Evolutionary conservation across 2,329 filamentous ascomycete species (phyloP).

Genomic region (Colletotrichum truncatum): DNA sequence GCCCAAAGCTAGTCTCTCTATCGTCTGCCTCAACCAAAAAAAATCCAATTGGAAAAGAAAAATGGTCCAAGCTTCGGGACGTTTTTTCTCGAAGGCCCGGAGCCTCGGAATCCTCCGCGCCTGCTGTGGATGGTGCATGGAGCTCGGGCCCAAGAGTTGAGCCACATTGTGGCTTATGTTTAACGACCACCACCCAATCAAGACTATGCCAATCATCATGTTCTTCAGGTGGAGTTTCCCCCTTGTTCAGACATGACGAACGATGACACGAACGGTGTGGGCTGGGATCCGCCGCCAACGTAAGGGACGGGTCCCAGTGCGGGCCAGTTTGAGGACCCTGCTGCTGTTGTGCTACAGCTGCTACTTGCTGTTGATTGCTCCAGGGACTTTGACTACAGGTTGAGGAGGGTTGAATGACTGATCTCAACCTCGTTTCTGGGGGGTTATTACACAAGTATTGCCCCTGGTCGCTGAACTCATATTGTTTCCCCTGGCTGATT

Average conservation of each 20-base stretch:
- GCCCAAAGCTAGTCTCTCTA: too few relatives aligned
- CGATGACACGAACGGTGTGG: background rate
- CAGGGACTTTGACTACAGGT: background rate
- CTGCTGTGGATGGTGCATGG: background rate
- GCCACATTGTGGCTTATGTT: background rate
- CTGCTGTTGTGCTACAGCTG: background rate
- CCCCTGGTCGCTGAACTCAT: too few relatives aligned
- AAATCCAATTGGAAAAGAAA: conserved; percentile 14
- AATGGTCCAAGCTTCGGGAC: conserved; percentile 23
- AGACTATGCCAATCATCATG: background rate
- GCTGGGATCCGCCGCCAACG: conserved; percentile 5
- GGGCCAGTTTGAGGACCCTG: background rate
- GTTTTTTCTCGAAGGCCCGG: background rate
- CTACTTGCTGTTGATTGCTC: background rate
- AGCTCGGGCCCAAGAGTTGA: background rate
- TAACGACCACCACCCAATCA: background rate
- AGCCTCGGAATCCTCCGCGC: background rate
- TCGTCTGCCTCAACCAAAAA: too few relatives aligned
- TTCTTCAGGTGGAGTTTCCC: background rate
- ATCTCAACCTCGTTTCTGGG: too few relatives aligned
- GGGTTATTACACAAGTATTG: too few relatives aligned
- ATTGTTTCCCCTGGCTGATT: too few relatives aligned
- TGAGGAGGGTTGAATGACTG: background rate
- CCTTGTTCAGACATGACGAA: background rate
- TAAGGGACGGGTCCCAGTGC: background rate